Conservation (phyloP, 768 basidiomycete species). For the Lepiota venenata region DNA sequence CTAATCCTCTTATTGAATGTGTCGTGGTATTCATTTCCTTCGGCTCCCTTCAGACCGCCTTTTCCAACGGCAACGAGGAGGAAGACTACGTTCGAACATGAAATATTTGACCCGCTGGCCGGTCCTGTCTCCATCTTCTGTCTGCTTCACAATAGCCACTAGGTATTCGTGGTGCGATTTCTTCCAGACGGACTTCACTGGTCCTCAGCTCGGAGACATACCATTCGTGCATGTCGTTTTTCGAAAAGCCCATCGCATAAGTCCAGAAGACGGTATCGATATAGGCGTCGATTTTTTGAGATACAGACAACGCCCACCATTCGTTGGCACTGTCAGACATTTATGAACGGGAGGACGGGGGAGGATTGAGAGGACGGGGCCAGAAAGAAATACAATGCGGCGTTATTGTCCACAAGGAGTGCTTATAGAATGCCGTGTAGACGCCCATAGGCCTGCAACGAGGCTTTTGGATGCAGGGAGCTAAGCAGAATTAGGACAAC, state of each 20-base stretch:
- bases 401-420: too few relatives aligned
- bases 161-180: constrained; percentile 5
- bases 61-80: not conserved
- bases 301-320: not conserved
- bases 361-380: not conserved
- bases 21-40: not conserved
- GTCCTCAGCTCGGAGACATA: constrained; percentile 5
- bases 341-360: not conserved
- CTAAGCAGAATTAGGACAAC: too few relatives aligned
- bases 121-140: not conserved
- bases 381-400: too few relatives aligned
- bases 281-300: constrained; percentile 1
- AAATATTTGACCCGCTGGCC: not conserved
- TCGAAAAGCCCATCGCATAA: not conserved
- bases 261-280: constrained; percentile 4
- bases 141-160: not conserved
- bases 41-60: not conserved
- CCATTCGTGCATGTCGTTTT: not conserved
- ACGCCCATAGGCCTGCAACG: too few relatives aligned
- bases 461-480: too few relatives aligned
- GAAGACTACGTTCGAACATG: constrained; percentile 1
- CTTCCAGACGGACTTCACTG: not conserved
- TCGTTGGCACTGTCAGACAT: not conserved
- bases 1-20: too few relatives aligned
- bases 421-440: too few relatives aligned